Evolutionary conservation across 1,284 basidiomycete genomes (phyloP), one percentile per base, ranked within the genome.

Genomic region (Trametes hirsuta): DNA sequence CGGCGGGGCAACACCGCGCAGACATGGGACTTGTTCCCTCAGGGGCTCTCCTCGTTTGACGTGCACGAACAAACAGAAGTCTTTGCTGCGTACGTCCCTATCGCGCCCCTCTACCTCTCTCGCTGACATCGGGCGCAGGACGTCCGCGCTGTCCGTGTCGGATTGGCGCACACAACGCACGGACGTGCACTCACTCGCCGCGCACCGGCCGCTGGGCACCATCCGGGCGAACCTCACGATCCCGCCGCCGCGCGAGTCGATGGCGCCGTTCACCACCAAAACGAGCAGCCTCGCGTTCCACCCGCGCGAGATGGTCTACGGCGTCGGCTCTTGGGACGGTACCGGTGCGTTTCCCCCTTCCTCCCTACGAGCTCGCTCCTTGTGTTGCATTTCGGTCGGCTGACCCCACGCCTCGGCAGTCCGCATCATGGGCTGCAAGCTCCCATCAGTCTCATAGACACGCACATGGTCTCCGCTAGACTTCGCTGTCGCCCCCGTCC

Each of bases 41-140:
- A 87, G 46, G 92, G 95, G 6, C 77, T 98, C 48, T 88, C 93
- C 25, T 85, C 89, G 2, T 90, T 98, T 67, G 95, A 96, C 64
- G 88, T 95, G 9, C 97, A 99, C 74, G 83, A 91, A 25, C 85
- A 90, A 52, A 84, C 94, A 0, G 88, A 89, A 34, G 89, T 99
- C 4, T 93, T 97, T 72, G 95, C 94, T 40, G 85, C 87, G 93
- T 96, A 70, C 75, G 93, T 83, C 12, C 14, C 45, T 34, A 45
- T 49, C 49, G 47, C 6, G 55, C 36, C 6, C 41, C 42, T 49
- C 37, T 14, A 3, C 44, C 34, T 51, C 12, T 44, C 11, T n/a
- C 18, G 53, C 40, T 53, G 51, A 50, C 52, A 11, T 30, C 10
- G 24, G 35, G 18, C 30, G 14, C 62, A 92, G 90, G 4, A 82